Conservation (phyloP, 2,329 filamentous ascomycete genomes). For the Catunica adiposa region DNA sequence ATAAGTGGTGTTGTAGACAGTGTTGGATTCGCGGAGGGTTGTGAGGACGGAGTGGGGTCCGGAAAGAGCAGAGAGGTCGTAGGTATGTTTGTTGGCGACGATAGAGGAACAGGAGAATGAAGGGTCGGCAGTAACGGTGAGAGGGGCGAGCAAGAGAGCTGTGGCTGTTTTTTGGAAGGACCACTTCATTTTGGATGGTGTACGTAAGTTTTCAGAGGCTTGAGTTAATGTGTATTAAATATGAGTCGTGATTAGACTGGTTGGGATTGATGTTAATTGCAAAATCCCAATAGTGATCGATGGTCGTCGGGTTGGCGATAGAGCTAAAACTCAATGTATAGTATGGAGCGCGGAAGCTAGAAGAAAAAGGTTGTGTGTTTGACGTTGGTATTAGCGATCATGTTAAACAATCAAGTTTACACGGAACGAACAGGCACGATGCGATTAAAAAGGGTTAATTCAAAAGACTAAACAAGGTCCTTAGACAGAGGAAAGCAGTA, state of each 20-base stretch:
- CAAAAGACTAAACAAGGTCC: too few relatives aligned
- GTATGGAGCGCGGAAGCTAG: too few relatives aligned
- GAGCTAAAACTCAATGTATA: not conserved
- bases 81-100: slow-evolving; percentile 39
- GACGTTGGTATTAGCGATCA: too few relatives aligned
- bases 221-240: not conserved
- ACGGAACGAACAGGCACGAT: too few relatives aligned
- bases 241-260: not conserved
- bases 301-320: not conserved
- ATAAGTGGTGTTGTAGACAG: slow-evolving; percentile 58
- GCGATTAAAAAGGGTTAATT: too few relatives aligned
- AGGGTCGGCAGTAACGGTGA: slow-evolving; percentile 30
- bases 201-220: not conserved
- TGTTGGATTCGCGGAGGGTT: slow-evolving; percentile 33
- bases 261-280: too few relatives aligned
- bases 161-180: not conserved
- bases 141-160: slow-evolving; percentile 20
- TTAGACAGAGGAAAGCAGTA: too few relatives aligned
- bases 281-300: not conserved
- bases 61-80: slow-evolving; percentile 45
- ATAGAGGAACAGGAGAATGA: slow-evolving; percentile 48
- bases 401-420: too few relatives aligned
- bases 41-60: slow-evolving; percentile 56
- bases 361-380: too few relatives aligned
- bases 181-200: not conserved